Evolutionary conservation across 2,329 filamentous ascomycete genomes (phyloP), one percentile per base, ranked within the genome.

Genomic region (Fusarium redolens): DNA sequence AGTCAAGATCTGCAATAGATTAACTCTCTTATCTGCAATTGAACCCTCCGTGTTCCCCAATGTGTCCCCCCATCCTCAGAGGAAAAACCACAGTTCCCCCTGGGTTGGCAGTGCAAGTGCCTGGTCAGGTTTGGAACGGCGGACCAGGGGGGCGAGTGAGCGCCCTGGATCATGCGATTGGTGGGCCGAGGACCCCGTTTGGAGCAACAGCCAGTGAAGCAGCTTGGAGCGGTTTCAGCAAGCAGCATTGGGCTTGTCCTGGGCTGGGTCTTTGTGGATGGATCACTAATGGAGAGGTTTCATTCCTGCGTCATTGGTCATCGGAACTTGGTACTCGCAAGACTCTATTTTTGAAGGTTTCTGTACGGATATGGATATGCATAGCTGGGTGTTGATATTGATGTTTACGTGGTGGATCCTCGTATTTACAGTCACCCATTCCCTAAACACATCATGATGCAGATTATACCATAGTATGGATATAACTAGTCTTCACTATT

Each of bases 281-380:
- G 58, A 33, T 48, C 40, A 30, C 50, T 44, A 55, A 57, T 57
- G 31, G 35, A 62, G 47, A 72, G 67, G 71, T 74, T 74, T 68
- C 71, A 73, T 73, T 73, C 71, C 71, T 73, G 71, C 71, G 71
- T 73, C 71, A 74, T 73, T 72, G 58, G 58, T 54, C 50, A 61
- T 68, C 55, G 51, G 55, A 68, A 60, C 70, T 71, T 37, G 54
- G 50, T 54, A 14, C 48, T 54, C 50, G 50, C 45, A 28, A 65
- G 58, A 65, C 57, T 60, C 67, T 69, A 69, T 69, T 69, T 65
- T 65, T 35, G 41, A 63, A 18, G 38, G 18, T 45, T 45, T 35
- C 13, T 41, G 33, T 41, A 15, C 58, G 15, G 51, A 33, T 64
- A 64, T 69, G 15, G 51, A 33, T 64, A 64, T 69, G 59, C 37